Conservation (phyloP, 2,329 filamentous ascomycete species). For the Apiospora pterosperma region DNA sequence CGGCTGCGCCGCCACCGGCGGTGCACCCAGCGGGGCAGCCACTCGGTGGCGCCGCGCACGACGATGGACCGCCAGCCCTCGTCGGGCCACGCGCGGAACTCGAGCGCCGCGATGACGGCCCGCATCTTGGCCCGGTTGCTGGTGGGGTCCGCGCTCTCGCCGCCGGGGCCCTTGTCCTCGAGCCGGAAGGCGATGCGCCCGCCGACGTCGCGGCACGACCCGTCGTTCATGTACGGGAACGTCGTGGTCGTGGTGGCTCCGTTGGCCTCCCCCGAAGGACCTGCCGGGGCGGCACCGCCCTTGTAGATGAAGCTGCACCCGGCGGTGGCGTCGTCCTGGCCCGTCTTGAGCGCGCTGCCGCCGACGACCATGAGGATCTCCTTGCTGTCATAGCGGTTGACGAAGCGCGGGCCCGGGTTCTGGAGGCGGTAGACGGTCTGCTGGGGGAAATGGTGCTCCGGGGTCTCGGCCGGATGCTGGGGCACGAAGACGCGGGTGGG, state of each 20-base stretch:
- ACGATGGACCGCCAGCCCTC: slow-evolving; percentile 40
- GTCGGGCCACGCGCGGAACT: slow-evolving; percentile 38
- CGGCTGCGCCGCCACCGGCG: slow-evolving; percentile 40
- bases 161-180: slow-evolving; percentile 40
- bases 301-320: slow-evolving; percentile 37
- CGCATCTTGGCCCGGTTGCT: slow-evolving; percentile 55
- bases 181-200: slow-evolving; percentile 30
- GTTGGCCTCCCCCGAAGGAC: not conserved
- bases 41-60: slow-evolving; percentile 40
- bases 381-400: slow-evolving; percentile 26
- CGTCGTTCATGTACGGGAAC: not conserved
- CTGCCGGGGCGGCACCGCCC: slow-evolving; percentile 3
- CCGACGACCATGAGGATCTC: slow-evolving; percentile 41
- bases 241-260: not conserved
- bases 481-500: slow-evolving; percentile 25
- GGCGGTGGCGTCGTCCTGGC: slow-evolving; percentile 30
- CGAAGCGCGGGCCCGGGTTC: slow-evolving; percentile 25
- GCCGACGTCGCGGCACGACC: slow-evolving; percentile 8
- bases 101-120: slow-evolving; percentile 47
- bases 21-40: slow-evolving; percentile 38
- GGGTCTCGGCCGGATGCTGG: slow-evolving; percentile 20
- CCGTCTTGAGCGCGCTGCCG: slow-evolving; percentile 42
- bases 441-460: slow-evolving; percentile 29
- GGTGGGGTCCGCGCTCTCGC: slow-evolving; percentile 33
- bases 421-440: slow-evolving; percentile 23